These are phyloP conservation scores for Pleochaeta shiraiana DNA, from an alignment of 2,329 filamentous ascomycete species.

Conservation along the genomic window DNA sequence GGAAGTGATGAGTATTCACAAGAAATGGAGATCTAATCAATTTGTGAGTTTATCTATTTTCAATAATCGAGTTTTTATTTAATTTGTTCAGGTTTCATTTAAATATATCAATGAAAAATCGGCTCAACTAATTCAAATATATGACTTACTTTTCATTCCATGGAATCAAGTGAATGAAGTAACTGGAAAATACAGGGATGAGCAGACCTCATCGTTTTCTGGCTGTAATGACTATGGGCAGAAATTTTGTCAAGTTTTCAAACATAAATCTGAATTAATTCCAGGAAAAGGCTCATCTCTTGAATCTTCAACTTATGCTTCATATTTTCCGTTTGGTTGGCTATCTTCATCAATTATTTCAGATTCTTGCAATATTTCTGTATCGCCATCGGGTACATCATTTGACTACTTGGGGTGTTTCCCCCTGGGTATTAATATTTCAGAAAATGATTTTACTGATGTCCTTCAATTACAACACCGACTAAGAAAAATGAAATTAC, in stretches of 20 bases:
- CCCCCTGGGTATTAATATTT: constrained; percentile 23
- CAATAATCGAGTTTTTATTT: neutral
- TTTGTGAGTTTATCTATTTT: constrained; percentile 5
- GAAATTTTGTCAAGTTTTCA: too few relatives aligned
- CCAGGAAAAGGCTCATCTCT: too few relatives aligned
- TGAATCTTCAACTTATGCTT: too few relatives aligned
- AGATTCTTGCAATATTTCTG: too few relatives aligned
- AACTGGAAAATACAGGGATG: neutral
- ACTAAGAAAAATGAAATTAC: constrained; percentile 21
- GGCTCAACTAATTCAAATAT: constrained; percentile 1
- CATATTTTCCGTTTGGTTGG: too few relatives aligned
- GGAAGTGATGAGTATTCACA: constrained; percentile 14
- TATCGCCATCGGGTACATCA: constrained; percentile 20
- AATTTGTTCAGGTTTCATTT: neutral
- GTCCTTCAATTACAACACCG: constrained; percentile 24
- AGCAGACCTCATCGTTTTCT: too few relatives aligned
- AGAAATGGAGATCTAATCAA: constrained; percentile 14
- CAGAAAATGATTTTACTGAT: constrained; percentile 22
- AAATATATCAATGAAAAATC: constrained; percentile 6
- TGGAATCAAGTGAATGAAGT: neutral
- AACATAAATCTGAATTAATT: too few relatives aligned
- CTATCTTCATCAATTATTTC: too few relatives aligned
- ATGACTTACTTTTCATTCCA: neutral
- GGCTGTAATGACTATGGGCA: too few relatives aligned
- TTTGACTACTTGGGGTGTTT: constrained; percentile 25